Evolutionary conservation across 2,329 filamentous ascomycete genomes (phyloP).

Genomic region (Trichoderma breve): DNA sequence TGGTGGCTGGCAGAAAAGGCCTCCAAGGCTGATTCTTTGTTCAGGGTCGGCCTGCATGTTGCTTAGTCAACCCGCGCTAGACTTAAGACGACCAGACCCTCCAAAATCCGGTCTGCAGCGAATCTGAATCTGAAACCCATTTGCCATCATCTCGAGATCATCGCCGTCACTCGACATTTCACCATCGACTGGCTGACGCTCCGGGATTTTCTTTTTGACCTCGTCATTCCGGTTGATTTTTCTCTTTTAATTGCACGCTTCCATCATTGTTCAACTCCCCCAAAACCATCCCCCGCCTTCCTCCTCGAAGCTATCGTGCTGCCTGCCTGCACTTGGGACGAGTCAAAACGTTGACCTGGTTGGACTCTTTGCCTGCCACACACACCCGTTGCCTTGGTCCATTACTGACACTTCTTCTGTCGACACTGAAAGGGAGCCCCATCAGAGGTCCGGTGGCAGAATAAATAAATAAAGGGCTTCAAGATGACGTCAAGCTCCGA

Average conservation of each 20-base stretch:
- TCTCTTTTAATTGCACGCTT: not conserved
- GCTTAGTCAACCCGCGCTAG: constrained; percentile 9
- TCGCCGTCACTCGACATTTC: not conserved
- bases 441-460: constrained; percentile 21
- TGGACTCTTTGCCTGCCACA: constrained; percentile 41
- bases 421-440: constrained; percentile 25
- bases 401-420: constrained; percentile 37
- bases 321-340: constrained; percentile 34
- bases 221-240: not conserved
- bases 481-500: constrained; percentile 63
- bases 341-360: constrained; percentile 43
- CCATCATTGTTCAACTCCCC: not conserved
- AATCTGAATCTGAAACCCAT: constrained; percentile 16
- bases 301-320: not conserved
- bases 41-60: not conserved
- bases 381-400: constrained; percentile 28
- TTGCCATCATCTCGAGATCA: constrained; percentile 5
- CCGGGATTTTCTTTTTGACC: not conserved
- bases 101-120: not conserved
- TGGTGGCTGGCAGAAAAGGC: constrained; percentile 12
- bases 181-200: not conserved
- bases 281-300: not conserved
- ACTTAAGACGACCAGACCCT: not conserved
- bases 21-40: not conserved
- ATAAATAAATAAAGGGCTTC: constrained; percentile 11